Base-by-base conservation (phyloP, 2,329 filamentous ascomycete species). In the Penicillium sp. region DNA sequence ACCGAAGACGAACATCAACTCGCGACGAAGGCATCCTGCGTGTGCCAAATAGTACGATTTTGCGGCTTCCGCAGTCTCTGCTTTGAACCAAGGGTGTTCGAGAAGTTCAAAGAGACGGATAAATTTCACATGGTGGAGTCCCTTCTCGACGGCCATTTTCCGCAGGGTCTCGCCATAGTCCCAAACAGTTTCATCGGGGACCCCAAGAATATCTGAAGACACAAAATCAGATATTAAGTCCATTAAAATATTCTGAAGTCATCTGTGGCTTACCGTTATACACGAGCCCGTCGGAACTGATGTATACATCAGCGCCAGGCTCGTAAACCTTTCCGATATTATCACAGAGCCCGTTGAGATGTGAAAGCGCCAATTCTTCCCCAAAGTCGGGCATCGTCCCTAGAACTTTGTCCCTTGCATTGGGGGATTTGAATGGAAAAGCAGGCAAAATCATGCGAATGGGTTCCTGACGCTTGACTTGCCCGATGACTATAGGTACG, bases 261-360 rank as follows among this genome's bases (percentile, higher is more conserved):
- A n/a, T n/a, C n/a, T 14, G 18, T 28, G 19, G 33, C 46, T 31
- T 52, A 68, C 67, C 66, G 52, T 74, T 74, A 50, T 71, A 79
- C 1, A 77, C 71, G 2, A 78, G 66, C 0, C 77, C 77, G 51
- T 79, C 77, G 0, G 76, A 77, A 28, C 70, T 71, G 34, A 79
- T 77, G 50, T 72, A 67, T 1, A 78, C 64, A 34, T 75, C 65
- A 2, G 75, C 76, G 5, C 75, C 77, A 14, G 69, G 72, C 10
- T 65, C 56, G 52, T 79, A 78, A 2, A 77, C 56, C 9, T 69
- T 65, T 9, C 61, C 62, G n/a, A 79, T 74, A 23, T 67, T 68
- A 16, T 68, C 66, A 39, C 75, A 77, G 21, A 79, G 60, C 0
- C 67, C 67, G 39, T 78, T 74, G 48, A 79, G 59, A 43, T 73